These are phyloP conservation scores for Arctostaphylos glauca DNA, from an alignment of 148 eudicot genomes.

Conservation along the genomic window DNA sequence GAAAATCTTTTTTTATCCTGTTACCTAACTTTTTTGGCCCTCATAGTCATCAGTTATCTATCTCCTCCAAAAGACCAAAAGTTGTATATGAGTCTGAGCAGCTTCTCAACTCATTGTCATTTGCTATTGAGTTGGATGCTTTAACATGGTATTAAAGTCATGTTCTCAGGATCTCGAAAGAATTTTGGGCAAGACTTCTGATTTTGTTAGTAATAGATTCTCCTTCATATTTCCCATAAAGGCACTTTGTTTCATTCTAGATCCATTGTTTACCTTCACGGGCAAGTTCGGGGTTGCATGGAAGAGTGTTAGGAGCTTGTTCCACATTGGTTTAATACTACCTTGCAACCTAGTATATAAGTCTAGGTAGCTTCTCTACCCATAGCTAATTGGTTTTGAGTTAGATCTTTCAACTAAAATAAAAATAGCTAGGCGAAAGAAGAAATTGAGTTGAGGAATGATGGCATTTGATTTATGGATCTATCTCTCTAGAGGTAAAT, in stretches of 20 bases:
- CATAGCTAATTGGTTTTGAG: neutral
- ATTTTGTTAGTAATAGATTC: neutral
- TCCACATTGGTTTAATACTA: neutral
- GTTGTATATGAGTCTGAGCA: neutral
- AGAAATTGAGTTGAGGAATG: slow-evolving; percentile 2
- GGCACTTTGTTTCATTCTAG: neutral
- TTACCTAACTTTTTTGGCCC: neutral
- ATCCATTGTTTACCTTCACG: neutral
- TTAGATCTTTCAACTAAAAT: neutral
- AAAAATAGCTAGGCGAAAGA: neutral
- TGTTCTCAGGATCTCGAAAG: neutral
- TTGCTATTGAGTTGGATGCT: neutral
- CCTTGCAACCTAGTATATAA: neutral
- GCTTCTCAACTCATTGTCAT: neutral
- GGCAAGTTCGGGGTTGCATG: neutral
- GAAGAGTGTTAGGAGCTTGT: neutral
- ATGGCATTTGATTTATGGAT: neutral
- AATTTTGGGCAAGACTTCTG: neutral
- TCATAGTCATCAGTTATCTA: neutral
- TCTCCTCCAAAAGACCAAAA: neutral
- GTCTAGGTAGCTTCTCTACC: neutral
- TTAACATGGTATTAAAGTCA: neutral
- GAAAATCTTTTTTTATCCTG: neutral
- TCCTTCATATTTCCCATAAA: neutral
- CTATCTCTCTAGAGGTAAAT: neutral